Evolutionary conservation across 2,329 filamentous ascomycete genomes (phyloP).

Genomic region (Alternaria triticina): DNA sequence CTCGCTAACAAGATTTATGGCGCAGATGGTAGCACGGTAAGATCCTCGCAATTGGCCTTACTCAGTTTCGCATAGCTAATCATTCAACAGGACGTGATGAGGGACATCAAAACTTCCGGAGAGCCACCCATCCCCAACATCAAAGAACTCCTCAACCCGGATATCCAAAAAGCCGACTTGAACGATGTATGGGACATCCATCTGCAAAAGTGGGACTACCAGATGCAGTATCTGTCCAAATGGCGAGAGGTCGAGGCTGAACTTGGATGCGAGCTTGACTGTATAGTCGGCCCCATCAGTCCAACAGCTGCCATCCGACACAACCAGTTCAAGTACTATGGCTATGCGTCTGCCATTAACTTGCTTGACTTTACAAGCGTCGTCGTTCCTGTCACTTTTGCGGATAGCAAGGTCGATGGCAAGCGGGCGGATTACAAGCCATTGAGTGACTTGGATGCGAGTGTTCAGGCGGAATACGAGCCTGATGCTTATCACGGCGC

Average conservation of each 20-base stretch:
- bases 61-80: not conserved
- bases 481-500: constrained; percentile 11
- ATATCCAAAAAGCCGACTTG: constrained; percentile 5
- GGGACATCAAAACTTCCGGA: constrained; percentile 52
- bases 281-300: constrained; percentile 16
- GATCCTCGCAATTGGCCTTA: not conserved
- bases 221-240: constrained; percentile 7
- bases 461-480: constrained; percentile 11
- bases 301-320: constrained; percentile 26
- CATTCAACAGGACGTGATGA: constrained; percentile 43
- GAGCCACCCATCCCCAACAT: constrained; percentile 13
- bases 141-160: constrained; percentile 13
- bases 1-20: constrained; percentile 4
- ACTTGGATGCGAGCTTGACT: constrained; percentile 6
- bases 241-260: not conserved
- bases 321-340: constrained; percentile 15
- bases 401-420: constrained; percentile 20
- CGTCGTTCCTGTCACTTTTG: constrained; percentile 28
- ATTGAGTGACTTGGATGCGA: constrained; percentile 21
- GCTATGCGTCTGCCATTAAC: constrained; percentile 14
- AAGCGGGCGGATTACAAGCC: constrained; percentile 17
- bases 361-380: constrained; percentile 19
- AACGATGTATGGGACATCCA: constrained; percentile 12
- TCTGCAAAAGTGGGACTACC: constrained; percentile 13
- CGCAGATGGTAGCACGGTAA: not conserved